phyloP scores from a whole-genome alignment of 1,284 basidiomycete species.

The Puccinia coronata region DNA sequence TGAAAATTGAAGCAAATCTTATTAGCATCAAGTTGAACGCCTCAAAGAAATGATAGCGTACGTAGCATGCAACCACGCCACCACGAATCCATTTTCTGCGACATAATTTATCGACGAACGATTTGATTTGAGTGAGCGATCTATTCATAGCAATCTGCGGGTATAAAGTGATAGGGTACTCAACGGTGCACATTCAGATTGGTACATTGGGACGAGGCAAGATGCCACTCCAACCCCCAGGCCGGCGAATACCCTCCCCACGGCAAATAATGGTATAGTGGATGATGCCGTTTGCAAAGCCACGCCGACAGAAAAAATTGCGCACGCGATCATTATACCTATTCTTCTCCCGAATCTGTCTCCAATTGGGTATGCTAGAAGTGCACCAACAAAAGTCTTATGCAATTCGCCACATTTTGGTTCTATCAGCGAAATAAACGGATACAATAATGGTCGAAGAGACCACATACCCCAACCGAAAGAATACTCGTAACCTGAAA shows the following conservation, averaged over 20 bases:
- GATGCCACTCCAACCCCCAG: constrained; percentile 70
- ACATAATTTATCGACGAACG: neutral
- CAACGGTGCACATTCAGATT: constrained; percentile 70
- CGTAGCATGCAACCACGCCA: constrained; percentile 74
- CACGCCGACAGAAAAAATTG: constrained; percentile 69
- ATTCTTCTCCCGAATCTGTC: constrained; percentile 64
- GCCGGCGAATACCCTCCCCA: constrained; percentile 80
- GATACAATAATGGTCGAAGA: neutral
- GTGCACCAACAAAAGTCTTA: constrained; percentile 62
- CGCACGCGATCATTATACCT: constrained; percentile 61
- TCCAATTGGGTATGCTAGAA: constrained; percentile 64
- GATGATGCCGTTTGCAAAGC: constrained; percentile 63
- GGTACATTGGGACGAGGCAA: constrained; percentile 74
- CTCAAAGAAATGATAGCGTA: neutral
- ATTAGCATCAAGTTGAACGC: neutral
- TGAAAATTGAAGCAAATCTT: constrained; percentile 51
- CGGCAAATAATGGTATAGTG: constrained; percentile 57
- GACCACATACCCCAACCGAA: constrained; percentile 31
- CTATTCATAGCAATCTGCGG: neutral
- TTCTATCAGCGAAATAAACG: neutral
- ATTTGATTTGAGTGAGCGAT: neutral
- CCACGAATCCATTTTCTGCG: constrained; percentile 71
- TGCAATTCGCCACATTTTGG: constrained; percentile 52
- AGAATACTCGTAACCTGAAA: constrained; percentile 43
- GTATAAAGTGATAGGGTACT: constrained; percentile 19